Base-by-base conservation (phyloP, 2,329 filamentous ascomycete species). In the Fusarium metavorans region DNA sequence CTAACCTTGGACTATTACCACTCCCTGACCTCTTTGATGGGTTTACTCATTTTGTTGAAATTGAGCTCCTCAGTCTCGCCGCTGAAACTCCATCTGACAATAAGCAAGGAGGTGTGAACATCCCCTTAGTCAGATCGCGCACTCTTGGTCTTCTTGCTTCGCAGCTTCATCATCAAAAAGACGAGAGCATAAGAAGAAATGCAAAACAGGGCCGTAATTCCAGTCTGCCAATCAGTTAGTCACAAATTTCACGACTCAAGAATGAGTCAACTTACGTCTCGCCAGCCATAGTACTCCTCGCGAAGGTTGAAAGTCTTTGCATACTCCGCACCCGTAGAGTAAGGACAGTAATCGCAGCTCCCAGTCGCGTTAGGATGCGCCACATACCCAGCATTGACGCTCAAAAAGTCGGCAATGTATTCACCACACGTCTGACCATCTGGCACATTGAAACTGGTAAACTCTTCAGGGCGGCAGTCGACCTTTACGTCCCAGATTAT, bases 401-500 rank as follows among this genome's bases (percentile, higher is more conserved):
- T 62, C 11, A 74, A 23, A 39, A 76, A 74, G 9, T 73, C 74
- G 2, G 70, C 63, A 57, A 76, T 71, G 62, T 75, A 76, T 35
- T 75, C 68, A 35, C 68, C 72, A 23, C 74, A 76, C 0, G 71
- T 72, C 16, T 71, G 66, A 1, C 66, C 58, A 16, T 56, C 66
- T 0, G 68, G 68, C 1, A 64, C 63, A 3, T 30, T 32, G 32
- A 71, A 71, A 4, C 64, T 50, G 2, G 72, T 66, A 4, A 80
- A 77, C 48, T 85, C 83, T 0, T 76, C 78, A 0, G 79, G 43
- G 6, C 78, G 68, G 54, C 84, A 85, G 5, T 80, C 32, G 2
- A 85, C 82, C 27, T 82, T 52, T n/a, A 83, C 78, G 20, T 85
- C 82, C 82, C 82, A 85, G 20, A 83, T 76, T 1, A 83, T 76